Evolutionary conservation across 371 early-diverging fungal species (phyloP).

Genomic region (Umbelopsis sp.): DNA sequence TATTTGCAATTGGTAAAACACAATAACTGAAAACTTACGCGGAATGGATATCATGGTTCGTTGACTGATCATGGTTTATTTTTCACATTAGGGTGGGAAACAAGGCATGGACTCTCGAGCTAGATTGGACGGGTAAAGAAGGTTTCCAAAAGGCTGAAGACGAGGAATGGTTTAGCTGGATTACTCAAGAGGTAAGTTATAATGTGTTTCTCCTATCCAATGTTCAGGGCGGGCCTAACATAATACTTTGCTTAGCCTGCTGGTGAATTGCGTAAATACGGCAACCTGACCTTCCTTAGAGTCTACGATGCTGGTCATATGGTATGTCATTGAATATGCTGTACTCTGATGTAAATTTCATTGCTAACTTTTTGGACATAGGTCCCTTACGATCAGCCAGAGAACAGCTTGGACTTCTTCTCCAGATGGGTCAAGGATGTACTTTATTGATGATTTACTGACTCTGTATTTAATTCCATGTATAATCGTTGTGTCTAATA

Average conservation of each 20-base stretch:
- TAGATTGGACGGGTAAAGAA: constrained; percentile 79
- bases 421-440: constrained; percentile 54
- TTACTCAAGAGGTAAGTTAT: constrained; percentile 17
- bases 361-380: constrained; percentile 1
- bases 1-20: constrained; percentile 74
- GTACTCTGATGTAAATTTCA: background rate
- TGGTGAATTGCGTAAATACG: constrained; percentile 71
- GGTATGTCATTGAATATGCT: constrained; percentile 37
- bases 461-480: background rate
- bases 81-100: constrained; percentile 68
- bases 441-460: constrained; percentile 17
- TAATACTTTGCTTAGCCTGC: constrained; percentile 41
- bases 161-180: constrained; percentile 44
- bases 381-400: constrained; percentile 72
- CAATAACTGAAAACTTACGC: background rate
- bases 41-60: background rate
- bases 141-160: constrained; percentile 68
- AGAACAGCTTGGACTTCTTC: constrained; percentile 58
- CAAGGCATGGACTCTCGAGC: constrained; percentile 79
- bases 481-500: background rate
- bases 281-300: constrained; percentile 78
- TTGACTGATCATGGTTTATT: background rate
- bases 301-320: constrained; percentile 91
- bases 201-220: too few relatives aligned
- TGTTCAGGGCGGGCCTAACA: constrained; percentile 20